These are phyloP conservation scores for Aspergillus sp. DNA, from an alignment of 2,329 filamentous ascomycete species.

Conservation along the genomic window DNA sequence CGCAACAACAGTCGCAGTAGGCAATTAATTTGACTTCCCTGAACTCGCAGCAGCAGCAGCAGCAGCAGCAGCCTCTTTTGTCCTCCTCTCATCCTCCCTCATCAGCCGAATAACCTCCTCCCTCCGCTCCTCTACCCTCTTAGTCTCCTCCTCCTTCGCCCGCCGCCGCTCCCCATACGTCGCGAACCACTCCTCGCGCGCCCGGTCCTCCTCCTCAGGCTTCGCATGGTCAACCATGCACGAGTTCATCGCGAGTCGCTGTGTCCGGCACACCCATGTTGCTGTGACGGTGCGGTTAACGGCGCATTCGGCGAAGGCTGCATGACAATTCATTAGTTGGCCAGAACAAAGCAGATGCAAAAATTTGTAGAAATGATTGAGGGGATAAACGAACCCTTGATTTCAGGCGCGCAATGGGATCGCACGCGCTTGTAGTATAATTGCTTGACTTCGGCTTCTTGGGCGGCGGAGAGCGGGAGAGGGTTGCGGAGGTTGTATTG, in stretches of 20 bases:
- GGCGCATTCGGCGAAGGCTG: constrained; percentile 91
- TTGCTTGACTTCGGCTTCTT: constrained; percentile 79
- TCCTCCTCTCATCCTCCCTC: constrained; percentile 37
- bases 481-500: constrained; percentile 64
- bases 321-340: not conserved
- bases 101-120: constrained; percentile 44
- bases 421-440: constrained; percentile 79
- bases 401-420: constrained; percentile 71
- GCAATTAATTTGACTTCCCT: not conserved
- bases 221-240: constrained; percentile 91
- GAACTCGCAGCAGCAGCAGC: not conserved
- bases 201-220: constrained; percentile 79
- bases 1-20: not conserved
- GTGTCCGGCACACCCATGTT: constrained; percentile 77
- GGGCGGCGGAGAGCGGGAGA: constrained; percentile 75
- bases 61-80: constrained; percentile 2
- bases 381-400: constrained; percentile 69
- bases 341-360: not conserved
- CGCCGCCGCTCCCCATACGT: constrained; percentile 68
- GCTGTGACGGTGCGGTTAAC: constrained; percentile 81
- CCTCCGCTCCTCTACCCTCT: constrained; percentile 38
- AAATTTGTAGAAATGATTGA: too few species aligned
- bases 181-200: constrained; percentile 91
- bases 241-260: constrained; percentile 83
- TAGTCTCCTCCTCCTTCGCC: constrained; percentile 64